A percentile compares a stretch with the other conserved stretches of the same genome.
phyloP scores from a whole-genome alignment of 2,329 filamentous ascomycete genomes.

The Pestalotiopsis sp. region DNA sequence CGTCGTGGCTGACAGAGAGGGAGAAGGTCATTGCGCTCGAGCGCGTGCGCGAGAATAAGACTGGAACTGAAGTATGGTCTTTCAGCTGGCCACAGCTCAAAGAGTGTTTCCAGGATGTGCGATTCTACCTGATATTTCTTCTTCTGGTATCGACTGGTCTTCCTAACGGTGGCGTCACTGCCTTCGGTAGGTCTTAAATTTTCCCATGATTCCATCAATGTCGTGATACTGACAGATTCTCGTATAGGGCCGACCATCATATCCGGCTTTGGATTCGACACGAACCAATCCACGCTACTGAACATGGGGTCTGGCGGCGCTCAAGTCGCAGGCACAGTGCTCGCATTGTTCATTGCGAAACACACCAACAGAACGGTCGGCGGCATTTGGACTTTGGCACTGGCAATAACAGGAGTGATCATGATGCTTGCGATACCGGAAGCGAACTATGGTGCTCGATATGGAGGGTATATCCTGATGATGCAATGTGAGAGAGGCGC shows the following conservation, averaged over 20 bases:
- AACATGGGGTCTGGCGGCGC: constrained; percentile 1
- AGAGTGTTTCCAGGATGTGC: not conserved
- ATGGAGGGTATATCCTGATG: constrained; percentile 6
- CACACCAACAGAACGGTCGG: not conserved
- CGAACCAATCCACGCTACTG: not conserved
- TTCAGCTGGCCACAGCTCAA: constrained; percentile 4
- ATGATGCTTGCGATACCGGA: constrained; percentile 1
- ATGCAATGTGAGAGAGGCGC: not conserved
- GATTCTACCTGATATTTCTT: constrained; percentile 3
- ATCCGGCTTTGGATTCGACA: not conserved
- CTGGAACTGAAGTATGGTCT: constrained; percentile 1
- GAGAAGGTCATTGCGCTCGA: constrained; percentile 6
- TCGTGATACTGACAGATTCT: not conserved
- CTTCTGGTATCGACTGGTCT: not conserved
- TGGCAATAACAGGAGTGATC: constrained; percentile 6
- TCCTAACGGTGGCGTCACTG: not conserved
- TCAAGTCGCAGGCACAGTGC: not conserved
- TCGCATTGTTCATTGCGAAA: not conserved
- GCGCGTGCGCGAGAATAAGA: constrained; percentile 3
- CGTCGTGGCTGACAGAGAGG: constrained; percentile 1
- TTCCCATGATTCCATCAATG: not conserved
- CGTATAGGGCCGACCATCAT: not conserved
- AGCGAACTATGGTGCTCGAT: not conserved
- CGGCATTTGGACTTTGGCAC: not conserved
- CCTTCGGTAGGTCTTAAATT: not conserved